Conservation (phyloP, 306 rosid genomes). For the Clitoria ternatea region DNA sequence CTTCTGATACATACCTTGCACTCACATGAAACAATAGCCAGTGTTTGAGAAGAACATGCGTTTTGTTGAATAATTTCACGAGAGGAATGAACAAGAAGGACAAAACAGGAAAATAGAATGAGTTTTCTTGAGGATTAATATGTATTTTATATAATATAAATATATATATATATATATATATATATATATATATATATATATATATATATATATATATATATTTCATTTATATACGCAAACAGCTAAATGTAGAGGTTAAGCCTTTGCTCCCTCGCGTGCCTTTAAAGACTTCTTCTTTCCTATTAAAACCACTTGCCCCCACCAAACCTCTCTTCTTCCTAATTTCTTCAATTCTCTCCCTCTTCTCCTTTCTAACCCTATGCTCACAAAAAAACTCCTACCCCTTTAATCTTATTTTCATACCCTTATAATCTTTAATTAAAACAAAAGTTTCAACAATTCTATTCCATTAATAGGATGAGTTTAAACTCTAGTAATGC, state of each 20-base stretch:
- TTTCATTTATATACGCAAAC: constrained; percentile 92
- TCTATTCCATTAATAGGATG: constrained; percentile 37
- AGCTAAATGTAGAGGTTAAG: constrained; percentile 63
- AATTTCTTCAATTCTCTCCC: neutral
- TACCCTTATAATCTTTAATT: neutral
- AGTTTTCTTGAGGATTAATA: neutral
- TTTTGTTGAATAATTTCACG: constrained; percentile 35
- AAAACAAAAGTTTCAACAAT: too few species aligned
- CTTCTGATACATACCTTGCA: constrained; percentile 12
- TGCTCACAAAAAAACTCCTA: constrained; percentile 27
- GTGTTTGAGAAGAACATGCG: constrained; percentile 11
- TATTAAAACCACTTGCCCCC: constrained; percentile 31
- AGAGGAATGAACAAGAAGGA: constrained; percentile 22
- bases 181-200: too few species aligned
- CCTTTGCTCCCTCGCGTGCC: constrained; percentile 83
- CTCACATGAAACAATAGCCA: too few species aligned
- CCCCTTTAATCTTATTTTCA: constrained; percentile 12
- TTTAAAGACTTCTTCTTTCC: constrained; percentile 54
- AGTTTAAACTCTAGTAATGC: constrained; percentile 41
- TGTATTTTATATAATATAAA: too few species aligned
- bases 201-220: constrained; percentile 1
- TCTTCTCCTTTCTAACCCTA: neutral
- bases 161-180: too few species aligned
- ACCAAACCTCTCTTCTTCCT: constrained; percentile 31
- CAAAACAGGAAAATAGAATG: constrained; percentile 4